Base-by-base conservation (phyloP, 1,284 basidiomycete genomes). In the Heterobasidion occidentale region DNA sequence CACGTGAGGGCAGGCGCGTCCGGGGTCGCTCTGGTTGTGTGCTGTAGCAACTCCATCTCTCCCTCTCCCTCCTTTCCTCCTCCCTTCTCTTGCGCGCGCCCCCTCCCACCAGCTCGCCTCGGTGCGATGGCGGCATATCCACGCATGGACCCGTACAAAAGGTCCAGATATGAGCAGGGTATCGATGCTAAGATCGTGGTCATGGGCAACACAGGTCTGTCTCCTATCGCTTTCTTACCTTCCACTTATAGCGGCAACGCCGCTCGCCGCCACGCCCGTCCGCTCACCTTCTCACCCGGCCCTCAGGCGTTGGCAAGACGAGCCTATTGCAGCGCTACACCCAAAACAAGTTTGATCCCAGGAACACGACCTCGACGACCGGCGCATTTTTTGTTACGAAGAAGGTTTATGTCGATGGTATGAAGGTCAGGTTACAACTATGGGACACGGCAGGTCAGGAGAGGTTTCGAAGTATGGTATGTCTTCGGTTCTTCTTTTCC, bases 371-470 rank as follows among this genome's bases (percentile, higher is more conserved):
- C 20, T 92, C 94, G 42, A 98, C 96, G 53, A 94, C 95, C 65
- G 95, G 94, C 57, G 94, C 94, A 52, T 92, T 92, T 42, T 94
- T 98, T 71, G 86, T 95, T 62, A 92, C 93, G 54, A 95, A 98
- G 79, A 97, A 97, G 75, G 86, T 95, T 46, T 82, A 85, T 64
- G 83, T 98, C 63, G 84, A 93, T 62, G 93, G 91, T 49, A 79
- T 91, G 62, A 90, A 92, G 68, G 93, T 98, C 17, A 86, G 93
- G 54, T 74, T 90, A 56, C 88, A 90, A 70, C 74, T 90, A 58
- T 98, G 94, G 94, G 94, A 98, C 70, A 97, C 95, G 54, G 95
- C 95, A 46, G 95, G 95, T n/a, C 94, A 98, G 77, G 95, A 98
- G 77, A 78, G 94, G 52, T 98, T 97, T 73, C 81, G 94, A 61